phyloP scores from a whole-genome alignment of 2,329 filamentous ascomycete genomes.

The Xylaria sp. region DNA sequence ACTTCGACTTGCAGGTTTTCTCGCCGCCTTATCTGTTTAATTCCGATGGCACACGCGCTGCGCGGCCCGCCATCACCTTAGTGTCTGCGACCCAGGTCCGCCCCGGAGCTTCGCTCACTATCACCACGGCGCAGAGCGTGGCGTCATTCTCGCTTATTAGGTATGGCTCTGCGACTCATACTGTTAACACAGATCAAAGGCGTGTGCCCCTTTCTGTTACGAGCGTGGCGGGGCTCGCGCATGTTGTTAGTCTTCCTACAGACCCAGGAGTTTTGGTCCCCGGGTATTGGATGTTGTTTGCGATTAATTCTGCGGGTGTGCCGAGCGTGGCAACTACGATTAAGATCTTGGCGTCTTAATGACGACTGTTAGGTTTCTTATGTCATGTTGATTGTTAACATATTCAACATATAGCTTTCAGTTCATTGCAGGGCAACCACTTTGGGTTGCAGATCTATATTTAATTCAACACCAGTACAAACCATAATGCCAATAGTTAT shows the following conservation, averaged over 20 bases:
- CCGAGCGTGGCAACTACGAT: constrained; percentile 57
- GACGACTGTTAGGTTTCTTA: neutral
- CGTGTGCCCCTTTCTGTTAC: constrained; percentile 53
- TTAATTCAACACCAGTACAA: neutral
- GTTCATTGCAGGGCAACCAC: neutral
- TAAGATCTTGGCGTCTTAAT: constrained; percentile 40
- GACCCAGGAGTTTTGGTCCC: constrained; percentile 59
- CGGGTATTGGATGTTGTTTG: constrained; percentile 62
- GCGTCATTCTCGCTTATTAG: constrained; percentile 56
- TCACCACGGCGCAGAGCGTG: constrained; percentile 46
- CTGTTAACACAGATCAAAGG: constrained; percentile 64
- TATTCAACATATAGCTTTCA: neutral
- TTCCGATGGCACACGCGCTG: constrained; percentile 50
- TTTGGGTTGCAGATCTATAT: neutral
- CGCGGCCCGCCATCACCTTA: constrained; percentile 54
- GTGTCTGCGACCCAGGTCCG: constrained; percentile 47
- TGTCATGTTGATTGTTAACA: neutral
- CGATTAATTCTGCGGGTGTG: constrained; percentile 53
- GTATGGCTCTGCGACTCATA: constrained; percentile 58
- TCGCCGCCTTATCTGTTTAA: constrained; percentile 62
- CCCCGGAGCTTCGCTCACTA: constrained; percentile 50
- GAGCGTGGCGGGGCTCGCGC: constrained; percentile 43
- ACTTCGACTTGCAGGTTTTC: constrained; percentile 62
- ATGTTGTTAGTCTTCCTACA: constrained; percentile 52
- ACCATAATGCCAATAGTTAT: neutral